phyloP scores from a whole-genome alignment of 306 rosid genomes.

The Purshia tridentata region DNA sequence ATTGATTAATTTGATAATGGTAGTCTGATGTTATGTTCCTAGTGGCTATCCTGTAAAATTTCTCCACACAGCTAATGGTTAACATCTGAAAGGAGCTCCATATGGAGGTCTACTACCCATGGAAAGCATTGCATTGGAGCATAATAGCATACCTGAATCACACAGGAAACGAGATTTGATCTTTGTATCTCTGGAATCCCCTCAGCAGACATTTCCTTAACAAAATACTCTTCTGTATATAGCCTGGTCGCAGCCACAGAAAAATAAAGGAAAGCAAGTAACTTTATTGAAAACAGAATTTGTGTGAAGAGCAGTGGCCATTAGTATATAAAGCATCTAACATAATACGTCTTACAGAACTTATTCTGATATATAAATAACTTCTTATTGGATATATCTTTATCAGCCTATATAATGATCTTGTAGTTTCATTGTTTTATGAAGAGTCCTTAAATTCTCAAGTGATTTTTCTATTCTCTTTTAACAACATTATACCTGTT shows the following conservation, averaged over 20 bases:
- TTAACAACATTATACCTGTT: neutral
- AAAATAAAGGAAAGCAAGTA: neutral
- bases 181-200: constrained; percentile 96
- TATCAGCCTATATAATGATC: neutral
- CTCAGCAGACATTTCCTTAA: constrained; percentile 68
- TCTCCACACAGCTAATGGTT: neutral
- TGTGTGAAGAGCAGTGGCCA: constrained; percentile 12
- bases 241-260: constrained; percentile 50
- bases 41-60: neutral
- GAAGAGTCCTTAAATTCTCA: neutral
- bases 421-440: neutral
- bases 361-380: neutral
- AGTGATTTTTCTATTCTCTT: neutral
- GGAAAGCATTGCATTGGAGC: constrained; percentile 9
- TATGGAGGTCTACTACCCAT: neutral
- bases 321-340: neutral
- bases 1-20: neutral
- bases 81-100: neutral
- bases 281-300: neutral
- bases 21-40: neutral
- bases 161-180: constrained; percentile 88
- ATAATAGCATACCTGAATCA: constrained; percentile 64
- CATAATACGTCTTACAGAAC: neutral
- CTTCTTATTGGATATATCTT: neutral
- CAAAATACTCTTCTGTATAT: constrained; percentile 88